These are phyloP conservation scores for Paramecium primaurelia DNA, from an alignment of 73 alveolate species.

Conservation along the genomic window DNA sequence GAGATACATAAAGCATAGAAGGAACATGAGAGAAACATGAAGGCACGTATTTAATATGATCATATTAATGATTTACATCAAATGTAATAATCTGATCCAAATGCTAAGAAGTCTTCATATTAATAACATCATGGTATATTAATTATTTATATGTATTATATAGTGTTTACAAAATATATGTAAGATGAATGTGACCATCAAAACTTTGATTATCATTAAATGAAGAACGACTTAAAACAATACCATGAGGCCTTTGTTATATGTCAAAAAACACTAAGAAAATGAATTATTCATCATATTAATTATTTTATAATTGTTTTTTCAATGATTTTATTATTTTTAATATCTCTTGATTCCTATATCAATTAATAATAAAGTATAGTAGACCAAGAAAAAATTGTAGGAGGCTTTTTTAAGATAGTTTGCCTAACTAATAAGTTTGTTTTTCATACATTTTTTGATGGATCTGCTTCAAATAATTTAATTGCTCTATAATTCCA, in stretches of 20 bases:
- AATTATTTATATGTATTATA: background rate
- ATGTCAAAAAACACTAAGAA: constrained; percentile 53
- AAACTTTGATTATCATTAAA: constrained; percentile 51
- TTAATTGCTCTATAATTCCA: background rate
- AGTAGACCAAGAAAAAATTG: background rate
- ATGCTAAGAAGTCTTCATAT: constrained; percentile 43
- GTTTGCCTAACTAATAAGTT: background rate
- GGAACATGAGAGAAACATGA: constrained; percentile 58
- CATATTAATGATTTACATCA: constrained; percentile 60
- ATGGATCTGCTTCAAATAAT: background rate
- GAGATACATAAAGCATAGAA: constrained; percentile 44
- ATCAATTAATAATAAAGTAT: background rate
- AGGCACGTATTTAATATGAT: constrained; percentile 51
- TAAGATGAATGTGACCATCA: constrained; percentile 56
- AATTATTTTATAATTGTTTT: background rate
- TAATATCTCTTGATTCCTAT: background rate
- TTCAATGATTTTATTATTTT: background rate
- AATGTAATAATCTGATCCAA: constrained; percentile 15
- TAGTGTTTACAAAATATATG: constrained; percentile 57
- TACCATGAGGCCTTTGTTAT: constrained; percentile 54
- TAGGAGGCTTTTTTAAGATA: background rate
- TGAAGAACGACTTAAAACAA: constrained; percentile 56
- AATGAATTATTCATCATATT: constrained; percentile 26
- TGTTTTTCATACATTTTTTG: background rate
- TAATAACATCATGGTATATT: constrained; percentile 10